Conservation (phyloP, 2,329 filamentous ascomycete species). For the Trichoderma pleuroti region DNA sequence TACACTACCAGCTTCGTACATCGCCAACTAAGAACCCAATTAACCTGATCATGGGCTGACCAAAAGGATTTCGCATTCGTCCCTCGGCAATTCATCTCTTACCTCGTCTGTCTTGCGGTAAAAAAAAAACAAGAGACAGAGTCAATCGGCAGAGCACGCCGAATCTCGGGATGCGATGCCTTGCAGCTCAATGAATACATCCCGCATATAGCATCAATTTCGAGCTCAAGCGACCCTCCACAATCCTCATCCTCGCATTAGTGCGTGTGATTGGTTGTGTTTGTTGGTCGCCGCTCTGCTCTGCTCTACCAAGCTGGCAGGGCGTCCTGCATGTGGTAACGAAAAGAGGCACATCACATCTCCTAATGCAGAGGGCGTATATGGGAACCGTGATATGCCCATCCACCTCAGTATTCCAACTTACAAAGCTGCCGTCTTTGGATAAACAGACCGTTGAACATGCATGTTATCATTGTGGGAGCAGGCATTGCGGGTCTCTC, state of each 20-base stretch:
- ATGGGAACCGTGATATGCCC: neutral
- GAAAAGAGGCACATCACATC: neutral
- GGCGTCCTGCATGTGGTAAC: neutral
- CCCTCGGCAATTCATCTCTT: neutral
- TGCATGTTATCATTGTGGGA: conserved; percentile 40
- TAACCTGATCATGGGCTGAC: neutral
- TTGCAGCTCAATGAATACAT: neutral
- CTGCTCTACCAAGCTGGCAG: neutral
- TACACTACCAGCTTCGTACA: neutral
- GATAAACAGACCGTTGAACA: neutral
- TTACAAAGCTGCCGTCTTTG: neutral
- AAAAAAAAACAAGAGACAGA: neutral
- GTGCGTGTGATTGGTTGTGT: neutral
- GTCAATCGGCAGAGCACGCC: neutral
- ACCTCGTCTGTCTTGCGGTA: neutral
- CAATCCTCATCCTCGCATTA: neutral
- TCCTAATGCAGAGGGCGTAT: neutral
- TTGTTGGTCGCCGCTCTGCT: neutral
- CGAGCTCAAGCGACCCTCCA: neutral
- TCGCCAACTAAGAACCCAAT: neutral
- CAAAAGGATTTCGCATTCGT: neutral
- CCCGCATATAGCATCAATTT: neutral
- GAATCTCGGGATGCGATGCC: neutral
- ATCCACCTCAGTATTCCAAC: neutral
- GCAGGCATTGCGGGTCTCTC: conserved; percentile 43